A percentile compares a stretch with the other conserved stretches of the same genome.
Evolutionary conservation across 2,329 filamentous ascomycete genomes (phyloP).

Genomic region (Botrytis sinoallii): DNA sequence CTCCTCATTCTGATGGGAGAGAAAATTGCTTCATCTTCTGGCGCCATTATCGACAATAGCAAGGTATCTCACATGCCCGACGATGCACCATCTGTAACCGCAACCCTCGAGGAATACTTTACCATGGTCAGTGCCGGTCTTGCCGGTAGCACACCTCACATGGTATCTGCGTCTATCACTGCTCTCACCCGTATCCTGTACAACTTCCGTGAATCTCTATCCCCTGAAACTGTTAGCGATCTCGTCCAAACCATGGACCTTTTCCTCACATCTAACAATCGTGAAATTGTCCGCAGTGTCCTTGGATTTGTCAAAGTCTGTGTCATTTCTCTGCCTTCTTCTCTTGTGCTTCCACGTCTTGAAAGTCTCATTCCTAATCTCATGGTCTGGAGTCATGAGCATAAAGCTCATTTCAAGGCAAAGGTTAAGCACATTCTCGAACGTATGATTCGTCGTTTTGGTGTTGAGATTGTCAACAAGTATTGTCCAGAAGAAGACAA

Average conservation of each 20-base stretch:
- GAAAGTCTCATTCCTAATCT: slow-evolving; percentile 79
- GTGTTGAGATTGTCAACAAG: slow-evolving; percentile 74
- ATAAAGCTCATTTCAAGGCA: slow-evolving; percentile 93
- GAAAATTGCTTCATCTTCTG: slow-evolving; percentile 64
- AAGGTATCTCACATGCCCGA: slow-evolving; percentile 84
- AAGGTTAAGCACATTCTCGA: slow-evolving; percentile 99
- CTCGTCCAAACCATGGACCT: slow-evolving; percentile 93
- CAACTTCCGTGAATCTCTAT: slow-evolving; percentile 75
- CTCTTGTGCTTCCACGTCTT: slow-evolving; percentile 75
- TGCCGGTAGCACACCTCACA: slow-evolving; percentile 88
- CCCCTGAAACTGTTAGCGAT: slow-evolving; percentile 69
- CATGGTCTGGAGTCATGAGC: slow-evolving; percentile 95
- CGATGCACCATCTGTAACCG: slow-evolving; percentile 72
- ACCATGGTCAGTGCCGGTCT: slow-evolving; percentile 97
- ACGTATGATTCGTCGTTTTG: slow-evolving; percentile 87
- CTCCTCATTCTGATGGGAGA: slow-evolving; percentile 85
- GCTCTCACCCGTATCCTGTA: slow-evolving; percentile 91
- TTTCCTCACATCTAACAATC: slow-evolving; percentile 93
- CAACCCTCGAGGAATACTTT: slow-evolving; percentile 91
- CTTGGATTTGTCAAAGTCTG: slow-evolving; percentile 97
- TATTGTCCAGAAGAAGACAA: slow-evolving; percentile 81
- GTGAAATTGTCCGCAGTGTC: slow-evolving; percentile 92
- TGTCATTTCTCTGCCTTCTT: slow-evolving; percentile 77
- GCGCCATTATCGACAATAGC: slow-evolving; percentile 76
- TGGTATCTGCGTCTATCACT: slow-evolving; percentile 96